These are phyloP conservation scores for Ascochyta koolunga DNA, from an alignment of 2,329 filamentous ascomycete genomes.

Conservation along the genomic window DNA sequence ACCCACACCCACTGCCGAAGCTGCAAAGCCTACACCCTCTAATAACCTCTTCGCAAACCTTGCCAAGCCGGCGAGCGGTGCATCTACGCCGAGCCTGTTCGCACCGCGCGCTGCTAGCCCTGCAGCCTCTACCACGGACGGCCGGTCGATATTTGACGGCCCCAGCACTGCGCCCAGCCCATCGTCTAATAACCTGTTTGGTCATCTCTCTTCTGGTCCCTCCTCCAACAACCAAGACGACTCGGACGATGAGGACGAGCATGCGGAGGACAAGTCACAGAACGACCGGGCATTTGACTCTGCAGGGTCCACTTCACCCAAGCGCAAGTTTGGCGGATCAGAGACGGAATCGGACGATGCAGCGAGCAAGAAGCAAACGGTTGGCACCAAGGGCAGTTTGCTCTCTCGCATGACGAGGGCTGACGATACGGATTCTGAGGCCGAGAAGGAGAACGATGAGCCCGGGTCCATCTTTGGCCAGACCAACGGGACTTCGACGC, in stretches of 20 bases:
- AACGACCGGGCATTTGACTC: constrained; percentile 19
- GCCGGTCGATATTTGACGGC: constrained; percentile 41
- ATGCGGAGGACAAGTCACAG: constrained; percentile 17
- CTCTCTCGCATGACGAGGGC: constrained; percentile 38
- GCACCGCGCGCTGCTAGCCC: constrained; percentile 37
- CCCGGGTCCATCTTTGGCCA: constrained; percentile 23
- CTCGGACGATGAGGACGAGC: constrained; percentile 31
- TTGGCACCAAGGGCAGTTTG: constrained; percentile 25
- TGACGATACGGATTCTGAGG: constrained; percentile 25
- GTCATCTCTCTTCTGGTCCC: constrained; percentile 41
- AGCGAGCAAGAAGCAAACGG: constrained; percentile 30
- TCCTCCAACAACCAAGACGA: constrained; percentile 42
- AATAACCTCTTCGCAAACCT: constrained; percentile 26
- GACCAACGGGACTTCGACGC: constrained; percentile 36
- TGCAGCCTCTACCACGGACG: constrained; percentile 35
- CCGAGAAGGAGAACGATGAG: constrained; percentile 31
- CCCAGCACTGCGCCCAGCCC: constrained; percentile 29
- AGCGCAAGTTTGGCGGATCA: constrained; percentile 31
- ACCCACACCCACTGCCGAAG: constrained; percentile 4
- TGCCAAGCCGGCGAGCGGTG: constrained; percentile 29
- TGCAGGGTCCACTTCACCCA: constrained; percentile 26
- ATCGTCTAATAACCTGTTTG: constrained; percentile 38
- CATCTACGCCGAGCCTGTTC: constrained; percentile 33
- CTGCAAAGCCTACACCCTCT: constrained; percentile 21
- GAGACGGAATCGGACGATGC: constrained; percentile 35